These are phyloP conservation scores for Erucastrum elatum DNA, from an alignment of 345 rosid genomes.

Conservation along the genomic window DNA sequence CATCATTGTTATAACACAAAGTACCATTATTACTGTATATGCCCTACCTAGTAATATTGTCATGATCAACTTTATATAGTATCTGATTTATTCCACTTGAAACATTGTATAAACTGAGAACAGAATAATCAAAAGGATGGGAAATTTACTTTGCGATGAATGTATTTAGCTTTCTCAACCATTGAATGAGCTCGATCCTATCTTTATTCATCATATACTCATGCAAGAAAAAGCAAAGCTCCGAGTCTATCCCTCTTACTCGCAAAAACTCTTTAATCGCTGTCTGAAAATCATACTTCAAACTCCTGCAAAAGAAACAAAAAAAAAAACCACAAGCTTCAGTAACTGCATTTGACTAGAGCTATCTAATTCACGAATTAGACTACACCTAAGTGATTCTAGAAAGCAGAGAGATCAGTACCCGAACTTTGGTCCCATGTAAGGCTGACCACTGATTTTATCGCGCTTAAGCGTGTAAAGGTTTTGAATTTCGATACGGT, in stretches of 20 bases:
- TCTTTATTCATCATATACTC: constrained; percentile 74
- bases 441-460: constrained; percentile 44
- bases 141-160: constrained; percentile 43
- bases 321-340: constrained; percentile 9
- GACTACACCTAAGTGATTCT: not conserved
- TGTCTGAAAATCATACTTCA: constrained; percentile 52
- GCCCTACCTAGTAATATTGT: not conserved
- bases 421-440: constrained; percentile 69
- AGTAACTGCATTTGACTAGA: not conserved
- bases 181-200: constrained; percentile 63
- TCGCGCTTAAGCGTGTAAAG: constrained; percentile 47
- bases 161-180: constrained; percentile 58
- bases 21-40: not conserved
- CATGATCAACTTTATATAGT: not conserved
- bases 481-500: constrained; percentile 58
- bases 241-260: constrained; percentile 59
- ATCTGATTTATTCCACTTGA: not conserved
- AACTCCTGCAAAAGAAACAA: constrained; percentile 46
- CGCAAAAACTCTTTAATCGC: constrained; percentile 48
- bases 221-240: constrained; percentile 67
- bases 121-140: not conserved
- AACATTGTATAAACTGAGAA: not conserved
- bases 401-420: constrained; percentile 23
- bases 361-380: not conserved
- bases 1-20: not conserved